Evolutionary conservation across 164 flowering plant genomes (phyloP), one percentile per base, ranked within the genome.

Genomic region (Saururus chinensis): DNA sequence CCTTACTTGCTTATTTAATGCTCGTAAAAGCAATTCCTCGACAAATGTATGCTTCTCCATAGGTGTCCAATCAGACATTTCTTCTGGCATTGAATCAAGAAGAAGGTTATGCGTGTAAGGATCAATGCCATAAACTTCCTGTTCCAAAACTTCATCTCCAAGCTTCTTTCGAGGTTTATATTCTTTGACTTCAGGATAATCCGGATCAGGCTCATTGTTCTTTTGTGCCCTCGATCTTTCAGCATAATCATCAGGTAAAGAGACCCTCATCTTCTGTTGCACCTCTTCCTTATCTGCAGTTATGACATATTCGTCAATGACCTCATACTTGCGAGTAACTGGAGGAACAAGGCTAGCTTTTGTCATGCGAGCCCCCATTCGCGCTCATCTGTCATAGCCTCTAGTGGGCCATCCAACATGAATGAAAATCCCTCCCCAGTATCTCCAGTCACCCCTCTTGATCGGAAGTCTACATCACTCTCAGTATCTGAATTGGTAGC

Each of bases 291-390:
- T 88, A 80, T 95, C 97, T 19, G 93, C 90, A 53, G 87, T 83
- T 64, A 89, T 79, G 52, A 84, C 85, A 80, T 95, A 95, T 22
- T 78, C 80, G 69, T 89, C 97, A 73, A 95, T 89, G 49, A 95
- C 93, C 79, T 95, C 99, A 73, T 95, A 95, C 70, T 91, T 95
- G 68, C 99, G 80, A 0, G 99, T 95, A 64, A 95, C 95, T 60
- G 99, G 99, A 74, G 99, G 99, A 57, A 95, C 99, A 59, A 95
- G 88, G 75, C 97, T 80, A 42, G 87, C 88, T 77, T 95, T 91
- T 25, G 99, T 95, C 99, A 95, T 95, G 24, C 99, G 99, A 66
- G 97, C 97, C 75, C 99, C 99, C 99, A 95, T 71, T 95, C 99
- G 40, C 99, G 97, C 12, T 88, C 99, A 57, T 88, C 96, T 52